These are phyloP conservation scores for Aspergillus alliaceus DNA, from an alignment of 2,329 filamentous ascomycete species.

Conservation along the genomic window DNA sequence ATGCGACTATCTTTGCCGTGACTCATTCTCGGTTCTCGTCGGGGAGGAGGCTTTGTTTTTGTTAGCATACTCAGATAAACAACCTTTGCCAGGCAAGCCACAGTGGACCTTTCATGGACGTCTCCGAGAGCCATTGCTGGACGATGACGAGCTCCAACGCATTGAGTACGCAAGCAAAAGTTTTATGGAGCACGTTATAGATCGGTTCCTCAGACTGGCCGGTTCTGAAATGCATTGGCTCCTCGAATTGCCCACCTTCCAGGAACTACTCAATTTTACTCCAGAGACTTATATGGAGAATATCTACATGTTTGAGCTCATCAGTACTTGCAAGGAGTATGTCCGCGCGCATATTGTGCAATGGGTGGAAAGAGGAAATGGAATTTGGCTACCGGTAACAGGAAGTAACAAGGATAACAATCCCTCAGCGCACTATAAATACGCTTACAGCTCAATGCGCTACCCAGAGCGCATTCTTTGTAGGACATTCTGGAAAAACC, in stretches of 20 bases:
- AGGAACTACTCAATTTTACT: slow-evolving; percentile 26
- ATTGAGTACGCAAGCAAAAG: slow-evolving; percentile 60
- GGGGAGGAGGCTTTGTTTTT: slow-evolving; percentile 59
- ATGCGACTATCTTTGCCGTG: slow-evolving; percentile 34
- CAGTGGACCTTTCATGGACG: slow-evolving; percentile 48
- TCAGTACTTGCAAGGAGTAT: slow-evolving; percentile 29
- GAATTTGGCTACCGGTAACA: background rate
- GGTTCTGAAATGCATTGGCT: slow-evolving; percentile 43
- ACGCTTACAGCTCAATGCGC: slow-evolving; percentile 8
- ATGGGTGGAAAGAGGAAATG: background rate
- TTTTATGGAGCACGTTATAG: slow-evolving; percentile 51
- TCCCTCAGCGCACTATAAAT: slow-evolving; percentile 5
- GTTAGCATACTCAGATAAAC: slow-evolving; percentile 19
- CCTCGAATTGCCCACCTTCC: slow-evolving; percentile 26
- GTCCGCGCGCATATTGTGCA: slow-evolving; percentile 31
- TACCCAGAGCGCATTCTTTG: slow-evolving; percentile 12
- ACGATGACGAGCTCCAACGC: slow-evolving; percentile 57
- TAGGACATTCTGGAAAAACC: slow-evolving; percentile 15
- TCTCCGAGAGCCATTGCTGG: slow-evolving; percentile 43
- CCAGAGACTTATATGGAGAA: slow-evolving; percentile 12
- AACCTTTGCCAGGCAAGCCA: slow-evolving; percentile 2
- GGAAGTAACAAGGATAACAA: background rate
- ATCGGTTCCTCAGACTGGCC: slow-evolving; percentile 32
- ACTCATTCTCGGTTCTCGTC: slow-evolving; percentile 62
- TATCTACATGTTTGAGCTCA: slow-evolving; percentile 19